phyloP scores from a whole-genome alignment of 441 rosid species.

The Erodium trifolium region DNA sequence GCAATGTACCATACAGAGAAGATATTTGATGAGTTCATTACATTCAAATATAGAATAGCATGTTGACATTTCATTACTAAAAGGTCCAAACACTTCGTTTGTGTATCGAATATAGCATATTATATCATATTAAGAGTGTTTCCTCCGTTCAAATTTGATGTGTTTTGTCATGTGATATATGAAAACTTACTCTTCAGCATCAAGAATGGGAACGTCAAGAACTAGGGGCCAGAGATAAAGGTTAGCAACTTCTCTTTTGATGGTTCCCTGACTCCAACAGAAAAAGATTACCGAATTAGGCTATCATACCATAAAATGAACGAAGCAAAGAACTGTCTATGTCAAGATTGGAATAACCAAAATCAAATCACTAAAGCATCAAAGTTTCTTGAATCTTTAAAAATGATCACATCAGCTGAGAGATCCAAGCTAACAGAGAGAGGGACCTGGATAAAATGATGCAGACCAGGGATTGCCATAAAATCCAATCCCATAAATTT shows the following conservation, averaged over 20 bases:
- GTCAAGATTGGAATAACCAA: too few species aligned
- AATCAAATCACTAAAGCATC: too few species aligned
- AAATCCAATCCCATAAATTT: constrained; percentile 37
- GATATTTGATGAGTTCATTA: too few species aligned
- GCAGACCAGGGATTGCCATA: constrained; percentile 38
- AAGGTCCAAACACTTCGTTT: not conserved
- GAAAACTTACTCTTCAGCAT: constrained; percentile 31
- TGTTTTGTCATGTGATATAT: not conserved
- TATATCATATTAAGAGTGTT: not conserved
- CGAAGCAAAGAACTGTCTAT: too few species aligned
- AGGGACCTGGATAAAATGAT: constrained; percentile 32
- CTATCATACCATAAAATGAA: not conserved
- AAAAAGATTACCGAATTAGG: not conserved
- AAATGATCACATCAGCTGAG: not conserved
- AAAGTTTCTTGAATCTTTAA: not conserved
- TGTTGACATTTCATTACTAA: not conserved
- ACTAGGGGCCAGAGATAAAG: constrained; percentile 42
- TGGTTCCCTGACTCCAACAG: constrained; percentile 26
- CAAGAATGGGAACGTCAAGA: constrained; percentile 35
- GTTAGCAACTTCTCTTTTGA: constrained; percentile 31
- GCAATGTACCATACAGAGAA: too few species aligned
- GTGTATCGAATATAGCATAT: not conserved
- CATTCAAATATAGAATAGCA: not conserved
- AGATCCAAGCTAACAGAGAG: not conserved
- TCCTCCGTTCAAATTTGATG: not conserved